Conservation (phyloP, 306 rosid species). For the apple (Malus domestica) region DNA sequence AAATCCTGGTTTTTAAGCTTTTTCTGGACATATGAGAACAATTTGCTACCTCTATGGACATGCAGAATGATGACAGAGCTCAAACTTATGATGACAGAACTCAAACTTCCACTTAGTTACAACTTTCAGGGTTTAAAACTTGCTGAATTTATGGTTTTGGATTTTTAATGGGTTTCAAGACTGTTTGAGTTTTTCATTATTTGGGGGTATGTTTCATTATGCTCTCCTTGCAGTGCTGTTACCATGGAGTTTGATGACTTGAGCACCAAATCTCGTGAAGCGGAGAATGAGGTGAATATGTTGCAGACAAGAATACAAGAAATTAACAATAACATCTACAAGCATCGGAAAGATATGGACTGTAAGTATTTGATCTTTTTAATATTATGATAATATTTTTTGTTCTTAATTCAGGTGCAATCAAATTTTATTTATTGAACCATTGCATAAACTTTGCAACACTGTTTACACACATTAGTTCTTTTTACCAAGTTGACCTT, state of each 20-base stretch:
- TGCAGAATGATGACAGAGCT: not conserved
- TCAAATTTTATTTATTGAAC: not conserved
- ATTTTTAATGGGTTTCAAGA: not conserved
- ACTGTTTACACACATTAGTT: not conserved
- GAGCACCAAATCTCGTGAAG: constrained; percentile 62
- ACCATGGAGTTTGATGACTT: constrained; percentile 64
- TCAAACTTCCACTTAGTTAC: not conserved
- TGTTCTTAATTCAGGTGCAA: not conserved
- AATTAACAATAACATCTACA: constrained; percentile 52
- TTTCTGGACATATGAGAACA: too few relatives aligned
- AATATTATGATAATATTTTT: not conserved
- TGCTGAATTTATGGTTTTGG: not conserved
- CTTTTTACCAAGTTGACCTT: not conserved
- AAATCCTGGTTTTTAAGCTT: not conserved
- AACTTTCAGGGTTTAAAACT: not conserved
- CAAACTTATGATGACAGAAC: not conserved
- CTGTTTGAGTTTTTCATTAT: not conserved
- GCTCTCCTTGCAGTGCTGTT: constrained; percentile 39
- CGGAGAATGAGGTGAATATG: constrained; percentile 77
- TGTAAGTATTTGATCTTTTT: constrained; percentile 41
- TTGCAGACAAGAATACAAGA: constrained; percentile 71
- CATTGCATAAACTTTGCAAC: not conserved
- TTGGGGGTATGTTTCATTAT: not conserved
- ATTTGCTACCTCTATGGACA: too few relatives aligned
- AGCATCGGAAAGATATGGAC: constrained; percentile 67